Conservation (phyloP, 495 filamentous ascomycete genomes). For the Staphylotrichum tortipilum region DNA sequence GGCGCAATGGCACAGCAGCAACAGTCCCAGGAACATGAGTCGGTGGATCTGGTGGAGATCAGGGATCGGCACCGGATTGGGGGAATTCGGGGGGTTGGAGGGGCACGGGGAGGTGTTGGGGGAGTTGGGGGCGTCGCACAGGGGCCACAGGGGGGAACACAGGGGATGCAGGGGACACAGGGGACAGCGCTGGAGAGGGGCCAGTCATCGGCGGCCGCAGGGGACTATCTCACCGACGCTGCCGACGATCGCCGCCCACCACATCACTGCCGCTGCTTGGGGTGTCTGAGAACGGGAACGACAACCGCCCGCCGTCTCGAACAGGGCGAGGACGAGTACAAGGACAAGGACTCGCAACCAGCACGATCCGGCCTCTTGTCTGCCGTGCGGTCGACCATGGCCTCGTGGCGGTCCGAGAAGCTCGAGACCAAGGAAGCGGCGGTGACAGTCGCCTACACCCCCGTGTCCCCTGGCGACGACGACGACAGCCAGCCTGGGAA, state of each 20-base stretch:
- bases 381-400: slow-evolving; percentile 6
- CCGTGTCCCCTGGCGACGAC: background rate
- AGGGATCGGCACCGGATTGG: background rate
- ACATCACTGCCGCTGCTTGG: too few relatives aligned
- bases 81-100: too few relatives aligned
- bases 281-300: too few relatives aligned
- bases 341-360: background rate
- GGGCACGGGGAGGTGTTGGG: too few relatives aligned
- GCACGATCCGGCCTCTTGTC: background rate
- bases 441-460: background rate
- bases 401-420: slow-evolving; percentile 1
- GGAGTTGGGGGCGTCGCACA: too few relatives aligned
- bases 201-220: background rate
- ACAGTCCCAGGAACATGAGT: too few relatives aligned
- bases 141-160: too few relatives aligned
- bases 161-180: too few relatives aligned
- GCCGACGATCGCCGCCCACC: too few relatives aligned
- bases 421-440: slow-evolving; percentile 1
- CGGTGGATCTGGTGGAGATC: slow-evolving; percentile 3
- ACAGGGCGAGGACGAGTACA: too few relatives aligned
- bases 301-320: background rate
- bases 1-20: too few relatives aligned
- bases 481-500: background rate
- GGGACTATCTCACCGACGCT: too few relatives aligned
- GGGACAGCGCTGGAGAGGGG: background rate